These are phyloP conservation scores for Elsinoe fawcettii DNA, from an alignment of 2,329 filamentous ascomycete genomes.

Conservation along the genomic window DNA sequence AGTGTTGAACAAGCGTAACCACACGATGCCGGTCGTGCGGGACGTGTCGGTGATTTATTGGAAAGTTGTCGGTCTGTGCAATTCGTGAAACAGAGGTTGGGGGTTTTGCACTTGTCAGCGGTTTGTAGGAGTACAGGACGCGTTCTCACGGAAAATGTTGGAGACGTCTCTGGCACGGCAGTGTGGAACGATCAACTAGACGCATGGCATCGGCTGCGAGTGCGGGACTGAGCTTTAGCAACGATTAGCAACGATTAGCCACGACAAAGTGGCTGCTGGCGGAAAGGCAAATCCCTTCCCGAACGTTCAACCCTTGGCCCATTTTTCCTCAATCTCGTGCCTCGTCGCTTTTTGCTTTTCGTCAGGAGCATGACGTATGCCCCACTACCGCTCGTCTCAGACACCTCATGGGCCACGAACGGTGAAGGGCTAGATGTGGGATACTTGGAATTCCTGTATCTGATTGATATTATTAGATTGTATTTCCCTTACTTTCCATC, in stretches of 20 bases:
- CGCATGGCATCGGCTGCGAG: neutral
- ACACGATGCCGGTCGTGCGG: neutral
- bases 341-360: neutral
- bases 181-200: neutral
- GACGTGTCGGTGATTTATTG: constrained; percentile 2
- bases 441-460: neutral
- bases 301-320: neutral
- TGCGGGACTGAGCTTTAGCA: neutral
- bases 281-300: neutral
- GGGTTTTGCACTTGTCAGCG: neutral
- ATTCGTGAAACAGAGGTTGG: constrained; percentile 4
- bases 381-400: constrained; percentile 4
- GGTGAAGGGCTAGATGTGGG: neutral
- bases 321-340: neutral
- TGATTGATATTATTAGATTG: neutral
- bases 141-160: constrained; percentile 4
- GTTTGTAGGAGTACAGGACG: constrained; percentile 12
- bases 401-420: neutral
- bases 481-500: neutral
- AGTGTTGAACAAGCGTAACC: constrained; percentile 2
- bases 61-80: neutral
- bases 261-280: neutral
- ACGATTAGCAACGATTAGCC: neutral
- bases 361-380: constrained; percentile 7
- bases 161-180: neutral